Percentiles rank a stretch among this genome's conserved stretches.
phyloP scores from a whole-genome alignment of 345 rosid species.

The Arabis hirsuta region DNA sequence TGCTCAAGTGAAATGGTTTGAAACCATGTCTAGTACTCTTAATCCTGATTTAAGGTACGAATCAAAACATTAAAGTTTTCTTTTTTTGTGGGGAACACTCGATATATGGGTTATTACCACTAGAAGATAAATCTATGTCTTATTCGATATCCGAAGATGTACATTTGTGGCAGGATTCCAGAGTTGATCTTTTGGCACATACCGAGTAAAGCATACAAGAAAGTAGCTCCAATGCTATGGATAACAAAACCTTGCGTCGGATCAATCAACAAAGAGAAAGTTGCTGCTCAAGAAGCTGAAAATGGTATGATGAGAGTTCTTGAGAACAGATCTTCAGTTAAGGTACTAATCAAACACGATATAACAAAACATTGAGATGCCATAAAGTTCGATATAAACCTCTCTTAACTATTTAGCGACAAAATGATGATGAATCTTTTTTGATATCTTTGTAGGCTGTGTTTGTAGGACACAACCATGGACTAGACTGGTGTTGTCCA shows the following conservation, averaged over 20 bases:
- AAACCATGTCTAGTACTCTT: conserved; percentile 50
- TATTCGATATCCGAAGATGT: neutral
- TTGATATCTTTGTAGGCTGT: conserved; percentile 51
- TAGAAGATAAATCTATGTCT: neutral
- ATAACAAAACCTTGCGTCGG: conserved; percentile 78
- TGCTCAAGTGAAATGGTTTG: conserved; percentile 84
- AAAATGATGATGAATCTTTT: neutral
- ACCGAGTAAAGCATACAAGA: conserved; percentile 76
- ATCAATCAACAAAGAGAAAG: conserved; percentile 75
- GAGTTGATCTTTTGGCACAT: conserved; percentile 94
- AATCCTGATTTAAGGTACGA: conserved; percentile 65
- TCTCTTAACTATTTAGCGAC: neutral
- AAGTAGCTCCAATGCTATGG: conserved; percentile 69
- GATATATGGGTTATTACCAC: neutral
- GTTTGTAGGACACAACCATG: conserved; percentile 93
- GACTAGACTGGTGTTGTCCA: conserved; percentile 97
- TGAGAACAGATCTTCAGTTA: conserved; percentile 63
- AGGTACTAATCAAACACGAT: conserved; percentile 48
- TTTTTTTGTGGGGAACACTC: neutral
- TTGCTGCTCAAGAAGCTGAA: conserved; percentile 84
- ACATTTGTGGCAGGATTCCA: conserved; percentile 50
- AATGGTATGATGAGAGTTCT: conserved; percentile 70
- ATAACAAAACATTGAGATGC: neutral
- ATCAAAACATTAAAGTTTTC: neutral
- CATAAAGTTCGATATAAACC: neutral